Base-by-base conservation (phyloP, 371 early-diverging fungal species). In the Parasitella parasitica region DNA sequence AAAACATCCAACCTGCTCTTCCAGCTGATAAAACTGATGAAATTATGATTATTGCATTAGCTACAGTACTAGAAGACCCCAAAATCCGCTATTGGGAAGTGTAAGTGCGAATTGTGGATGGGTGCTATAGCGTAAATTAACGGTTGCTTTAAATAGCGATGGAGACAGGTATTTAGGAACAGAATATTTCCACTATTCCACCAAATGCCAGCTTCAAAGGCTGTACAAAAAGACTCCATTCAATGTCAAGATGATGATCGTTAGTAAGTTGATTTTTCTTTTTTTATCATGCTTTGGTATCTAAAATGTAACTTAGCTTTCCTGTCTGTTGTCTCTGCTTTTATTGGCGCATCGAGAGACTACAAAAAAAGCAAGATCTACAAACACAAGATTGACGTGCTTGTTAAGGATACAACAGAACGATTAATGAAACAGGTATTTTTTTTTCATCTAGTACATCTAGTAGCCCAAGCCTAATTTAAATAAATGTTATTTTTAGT, bases 21-120 rank as follows among this genome's bases (percentile, higher is more conserved):
- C 54, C 54, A 39, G 27, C 30, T 0, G 52, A 48, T 43, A 48
- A 46, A 37, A 12, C 53, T 6, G 55, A 68, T 34, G 63, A 63
- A n/a, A 63, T 68, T 22, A 27, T 68, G 34, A 5, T 39, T 2
- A 43, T 59, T 58, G 68, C 58, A 16, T 32, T 68, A 7, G 41
- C 37, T 24, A 28, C 49, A 26, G 54, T 59, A 9, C 36, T 55
- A 7, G 68, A 63, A 20, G 63, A 68, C 52, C 56, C 68, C 9
- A 39, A 54, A 7, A 30, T 63, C 20, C 55, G 55, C 18, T 54
- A 50, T 16, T 59, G 59, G 59, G 62, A 63, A 36, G 34, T 43
- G 68, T 63, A 63, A 68, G 68, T 49, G 8, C 2, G 22, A 6
- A 22, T 11, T 35, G 13, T n/a, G 38, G 13, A 9, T 34, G 32